phyloP scores from a whole-genome alignment of 495 filamentous ascomycete genomes.

The Lineolata rhizophorae region DNA sequence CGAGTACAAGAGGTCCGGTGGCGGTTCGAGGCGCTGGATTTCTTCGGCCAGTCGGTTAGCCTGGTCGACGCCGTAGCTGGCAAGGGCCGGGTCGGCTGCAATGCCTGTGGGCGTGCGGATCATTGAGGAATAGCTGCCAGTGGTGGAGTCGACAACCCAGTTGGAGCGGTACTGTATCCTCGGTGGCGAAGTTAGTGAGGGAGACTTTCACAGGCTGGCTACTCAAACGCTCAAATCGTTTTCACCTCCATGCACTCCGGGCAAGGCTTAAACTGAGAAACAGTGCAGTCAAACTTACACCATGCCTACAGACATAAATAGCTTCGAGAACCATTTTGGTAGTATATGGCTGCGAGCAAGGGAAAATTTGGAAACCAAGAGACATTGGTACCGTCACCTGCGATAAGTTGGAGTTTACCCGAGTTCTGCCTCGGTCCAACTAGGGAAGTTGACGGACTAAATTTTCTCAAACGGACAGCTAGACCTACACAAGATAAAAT shows the following conservation, averaged over 20 bases:
- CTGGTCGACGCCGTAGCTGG: slow-evolving; percentile 67
- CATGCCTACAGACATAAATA: slow-evolving; percentile 4
- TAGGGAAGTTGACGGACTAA: no score
- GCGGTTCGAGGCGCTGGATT: slow-evolving; percentile 35
- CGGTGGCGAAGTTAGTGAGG: no score
- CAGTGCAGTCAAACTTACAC: not conserved
- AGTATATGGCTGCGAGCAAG: not conserved
- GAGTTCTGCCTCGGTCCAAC: no score
- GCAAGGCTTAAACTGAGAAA: not conserved
- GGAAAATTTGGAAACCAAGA: no score
- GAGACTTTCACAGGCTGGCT: no score
- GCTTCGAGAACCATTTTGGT: slow-evolving; percentile 3
- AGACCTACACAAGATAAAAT: no score
- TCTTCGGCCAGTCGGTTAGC: slow-evolving; percentile 53
- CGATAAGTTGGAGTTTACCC: no score
- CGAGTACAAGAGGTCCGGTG: slow-evolving; percentile 56
- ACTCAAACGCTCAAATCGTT: no score
- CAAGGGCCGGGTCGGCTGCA: slow-evolving; percentile 66
- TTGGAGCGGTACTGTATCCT: slow-evolving; percentile 60
- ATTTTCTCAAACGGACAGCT: no score
- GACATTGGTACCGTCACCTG: no score
- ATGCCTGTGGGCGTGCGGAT: slow-evolving; percentile 67
- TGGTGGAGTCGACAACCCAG: slow-evolving; percentile 61
- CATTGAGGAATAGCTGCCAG: slow-evolving; percentile 46
- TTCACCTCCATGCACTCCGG: no score